Conservation (phyloP, 768 basidiomycete species). For the Boletellus emodensis region DNA sequence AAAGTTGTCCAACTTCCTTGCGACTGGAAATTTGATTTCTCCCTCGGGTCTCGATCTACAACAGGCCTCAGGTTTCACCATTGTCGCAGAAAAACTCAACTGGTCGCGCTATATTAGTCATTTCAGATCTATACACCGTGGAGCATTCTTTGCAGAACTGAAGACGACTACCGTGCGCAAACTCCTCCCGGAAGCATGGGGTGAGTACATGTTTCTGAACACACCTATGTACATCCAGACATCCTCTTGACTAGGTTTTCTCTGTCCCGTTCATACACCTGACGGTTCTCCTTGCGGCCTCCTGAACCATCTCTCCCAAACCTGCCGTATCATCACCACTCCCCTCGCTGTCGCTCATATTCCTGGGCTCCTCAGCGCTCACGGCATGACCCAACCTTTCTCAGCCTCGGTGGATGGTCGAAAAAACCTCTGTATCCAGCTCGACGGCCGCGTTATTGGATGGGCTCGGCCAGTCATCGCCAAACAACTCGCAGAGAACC, state of each 20-base stretch:
- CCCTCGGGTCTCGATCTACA: constrained; percentile 95
- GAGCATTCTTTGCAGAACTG: constrained; percentile 97
- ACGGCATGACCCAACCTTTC: constrained; percentile 94
- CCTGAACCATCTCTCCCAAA: constrained; percentile 91
- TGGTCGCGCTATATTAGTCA: constrained; percentile 98
- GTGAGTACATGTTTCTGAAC: constrained; percentile 38
- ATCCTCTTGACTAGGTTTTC: constrained; percentile 58
- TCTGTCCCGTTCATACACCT: constrained; percentile 98
- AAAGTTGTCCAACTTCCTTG: constrained; percentile 89
- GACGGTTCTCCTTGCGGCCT: constrained; percentile 98
- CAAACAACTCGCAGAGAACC: constrained; percentile 72
- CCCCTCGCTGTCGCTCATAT: constrained; percentile 74
- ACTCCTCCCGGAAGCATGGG: constrained; percentile 96
- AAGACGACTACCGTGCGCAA: constrained; percentile 98
- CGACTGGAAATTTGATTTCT: constrained; percentile 93
- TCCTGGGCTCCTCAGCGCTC: constrained; percentile 72
- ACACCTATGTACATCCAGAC: constrained; percentile 3
- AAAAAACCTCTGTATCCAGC: constrained; percentile 80
- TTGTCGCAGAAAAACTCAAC: constrained; percentile 97
- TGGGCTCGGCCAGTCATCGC: constrained; percentile 81
- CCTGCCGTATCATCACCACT: constrained; percentile 84
- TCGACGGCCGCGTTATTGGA: constrained; percentile 94
- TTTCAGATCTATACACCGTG: constrained; percentile 96
- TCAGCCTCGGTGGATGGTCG: constrained; percentile 76
- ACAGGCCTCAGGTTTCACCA: constrained; percentile 97